A percentile compares a stretch with the other conserved stretches of the same genome.
These are phyloP conservation scores for Radiomyces spectabilis DNA, from an alignment of 192 early-diverging fungal genomes.

Conservation along the genomic window DNA sequence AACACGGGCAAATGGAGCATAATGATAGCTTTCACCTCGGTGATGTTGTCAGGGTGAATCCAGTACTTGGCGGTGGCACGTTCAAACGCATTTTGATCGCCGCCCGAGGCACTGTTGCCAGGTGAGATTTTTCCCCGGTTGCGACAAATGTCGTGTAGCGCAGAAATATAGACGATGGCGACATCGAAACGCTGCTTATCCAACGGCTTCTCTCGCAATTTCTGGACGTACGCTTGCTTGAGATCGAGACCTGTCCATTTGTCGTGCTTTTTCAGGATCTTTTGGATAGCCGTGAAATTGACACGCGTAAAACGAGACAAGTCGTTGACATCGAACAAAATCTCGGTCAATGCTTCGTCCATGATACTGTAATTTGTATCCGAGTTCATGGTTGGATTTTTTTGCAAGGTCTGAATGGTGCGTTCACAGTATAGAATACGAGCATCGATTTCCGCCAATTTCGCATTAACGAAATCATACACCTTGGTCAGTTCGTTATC, in stretches of 20 bases:
- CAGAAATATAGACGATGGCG: constrained; percentile 81
- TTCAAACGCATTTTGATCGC: constrained; percentile 54
- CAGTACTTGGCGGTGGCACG: constrained; percentile 89
- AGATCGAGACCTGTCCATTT: constrained; percentile 28
- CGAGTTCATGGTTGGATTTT: constrained; percentile 41
- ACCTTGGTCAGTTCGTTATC: constrained; percentile 41
- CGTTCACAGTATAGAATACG: constrained; percentile 64
- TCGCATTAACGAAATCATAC: constrained; percentile 61
- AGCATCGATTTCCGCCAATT: constrained; percentile 67
- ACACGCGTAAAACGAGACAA: constrained; percentile 73
- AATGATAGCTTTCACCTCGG: constrained; percentile 89
- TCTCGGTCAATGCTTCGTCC: constrained; percentile 61
- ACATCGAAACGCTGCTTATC: constrained; percentile 83
- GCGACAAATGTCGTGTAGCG: constrained; percentile 68
- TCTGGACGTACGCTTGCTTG: constrained; percentile 8
- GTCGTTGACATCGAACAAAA: too few species aligned
- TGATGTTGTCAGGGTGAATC: constrained; percentile 95
- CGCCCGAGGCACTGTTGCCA: constrained; percentile 19
- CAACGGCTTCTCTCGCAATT: constrained; percentile 52
- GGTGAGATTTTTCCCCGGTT: constrained; percentile 26
- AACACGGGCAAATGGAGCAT: constrained; percentile 89
- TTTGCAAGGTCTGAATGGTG: constrained; percentile 29
- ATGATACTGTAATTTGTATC: constrained; percentile 41
- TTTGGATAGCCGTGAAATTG: constrained; percentile 78
- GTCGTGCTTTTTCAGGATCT: constrained; percentile 99